phyloP scores from a whole-genome alignment of 129 eudicot genomes.

The Sambucus nigra region DNA sequence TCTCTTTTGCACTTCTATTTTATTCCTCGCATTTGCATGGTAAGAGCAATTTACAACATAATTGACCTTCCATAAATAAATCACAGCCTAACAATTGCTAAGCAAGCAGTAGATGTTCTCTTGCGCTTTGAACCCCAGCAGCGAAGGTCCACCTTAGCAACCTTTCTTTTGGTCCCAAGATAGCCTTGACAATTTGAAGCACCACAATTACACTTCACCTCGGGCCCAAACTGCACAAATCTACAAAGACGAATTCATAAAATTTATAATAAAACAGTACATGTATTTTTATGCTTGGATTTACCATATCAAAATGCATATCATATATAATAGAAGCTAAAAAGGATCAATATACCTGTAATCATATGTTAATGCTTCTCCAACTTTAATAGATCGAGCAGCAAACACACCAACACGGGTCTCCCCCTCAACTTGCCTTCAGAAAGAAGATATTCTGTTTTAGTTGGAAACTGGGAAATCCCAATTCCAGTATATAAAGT shows the following conservation, averaged over 20 bases:
- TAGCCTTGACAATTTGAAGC: slow-evolving; percentile 73
- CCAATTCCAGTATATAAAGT: neutral
- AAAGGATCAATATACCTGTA: slow-evolving; percentile 42
- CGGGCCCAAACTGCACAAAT: slow-evolving; percentile 88
- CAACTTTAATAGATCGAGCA: slow-evolving; percentile 55
- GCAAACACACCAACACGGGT: slow-evolving; percentile 91
- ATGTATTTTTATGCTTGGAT: neutral
- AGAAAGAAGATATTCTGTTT: neutral
- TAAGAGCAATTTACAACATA: slow-evolving; percentile 11
- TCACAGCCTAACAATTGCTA: neutral
- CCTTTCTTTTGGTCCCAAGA: slow-evolving; percentile 65
- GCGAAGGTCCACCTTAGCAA: slow-evolving; percentile 17
- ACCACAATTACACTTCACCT: slow-evolving; percentile 82
- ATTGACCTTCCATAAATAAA: slow-evolving; percentile 1
- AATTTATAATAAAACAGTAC: no score
- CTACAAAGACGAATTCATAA: slow-evolving; percentile 34
- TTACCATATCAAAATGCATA: neutral
- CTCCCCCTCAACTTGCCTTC: slow-evolving; percentile 91
- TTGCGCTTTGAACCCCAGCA: slow-evolving; percentile 67
- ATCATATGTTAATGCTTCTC: slow-evolving; percentile 86
- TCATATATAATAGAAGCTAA: no score
- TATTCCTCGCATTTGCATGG: neutral
- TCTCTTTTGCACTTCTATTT: neutral
- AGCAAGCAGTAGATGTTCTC: slow-evolving; percentile 39
- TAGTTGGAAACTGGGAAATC: neutral